Conservation (phyloP, 2,329 filamentous ascomycete genomes). For the Fusarium chaquense region DNA sequence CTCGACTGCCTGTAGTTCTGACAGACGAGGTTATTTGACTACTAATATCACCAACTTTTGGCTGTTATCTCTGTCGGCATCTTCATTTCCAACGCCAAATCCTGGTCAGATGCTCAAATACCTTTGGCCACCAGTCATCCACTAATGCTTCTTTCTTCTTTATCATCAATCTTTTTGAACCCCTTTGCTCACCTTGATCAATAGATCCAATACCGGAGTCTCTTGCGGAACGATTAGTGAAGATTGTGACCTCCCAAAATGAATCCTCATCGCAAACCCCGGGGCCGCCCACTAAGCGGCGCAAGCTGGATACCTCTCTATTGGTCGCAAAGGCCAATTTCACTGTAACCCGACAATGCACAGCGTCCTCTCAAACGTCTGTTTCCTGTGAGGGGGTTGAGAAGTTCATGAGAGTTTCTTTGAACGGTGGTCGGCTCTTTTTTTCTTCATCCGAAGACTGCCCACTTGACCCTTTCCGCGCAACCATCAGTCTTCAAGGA, state of each 20-base stretch:
- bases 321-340: conserved; percentile 44
- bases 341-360: conserved; percentile 46
- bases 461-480: conserved; percentile 12
- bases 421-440: conserved; percentile 22
- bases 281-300: conserved; percentile 50
- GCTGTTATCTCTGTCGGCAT: background rate
- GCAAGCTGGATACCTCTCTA: conserved; percentile 42
- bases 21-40: background rate
- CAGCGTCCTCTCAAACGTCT: conserved; percentile 12
- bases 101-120: background rate
- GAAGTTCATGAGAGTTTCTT: conserved; percentile 36
- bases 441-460: conserved; percentile 33
- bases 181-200: background rate
- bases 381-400: conserved; percentile 39
- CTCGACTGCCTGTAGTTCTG: background rate
- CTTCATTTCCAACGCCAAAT: background rate
- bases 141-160: background rate
- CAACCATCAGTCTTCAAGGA: conserved; percentile 40
- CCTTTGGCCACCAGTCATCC: background rate
- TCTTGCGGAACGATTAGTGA: conserved; percentile 42
- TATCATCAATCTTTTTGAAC: background rate
- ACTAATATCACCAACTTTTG: background rate
- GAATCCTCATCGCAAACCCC: conserved; percentile 16
- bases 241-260: conserved; percentile 35
- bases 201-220: conserved; percentile 45